Conservation (phyloP, 169 alveolate species). For the Plasmodium reichenowi region DNA sequence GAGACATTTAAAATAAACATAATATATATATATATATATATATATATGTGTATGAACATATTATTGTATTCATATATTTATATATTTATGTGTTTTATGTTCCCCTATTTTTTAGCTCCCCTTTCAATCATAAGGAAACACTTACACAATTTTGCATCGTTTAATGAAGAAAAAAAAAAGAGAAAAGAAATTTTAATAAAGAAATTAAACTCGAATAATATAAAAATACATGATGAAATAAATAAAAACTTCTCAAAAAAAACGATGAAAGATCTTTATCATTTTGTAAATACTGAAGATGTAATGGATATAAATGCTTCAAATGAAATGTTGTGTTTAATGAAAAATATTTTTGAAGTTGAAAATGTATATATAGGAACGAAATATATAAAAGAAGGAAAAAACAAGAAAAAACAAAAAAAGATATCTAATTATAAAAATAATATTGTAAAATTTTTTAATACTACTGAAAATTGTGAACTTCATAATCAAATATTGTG, state of each 20-base stretch:
- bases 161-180: constrained; percentile 63
- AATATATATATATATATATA: constrained; percentile 3
- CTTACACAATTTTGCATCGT: constrained; percentile 34
- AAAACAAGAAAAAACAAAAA: neutral
- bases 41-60: neutral
- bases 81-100: neutral
- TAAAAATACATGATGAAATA: constrained; percentile 69
- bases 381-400: constrained; percentile 11
- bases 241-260: constrained; percentile 31
- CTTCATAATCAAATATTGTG: constrained; percentile 7
- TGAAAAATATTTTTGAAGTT: constrained; percentile 34
- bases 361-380: constrained; percentile 68
- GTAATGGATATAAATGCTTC: neutral
- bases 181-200: constrained; percentile 45
- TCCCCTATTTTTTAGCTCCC: constrained; percentile 13
- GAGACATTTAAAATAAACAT: neutral
- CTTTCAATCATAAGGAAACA: constrained; percentile 26
- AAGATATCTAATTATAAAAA: constrained; percentile 8
- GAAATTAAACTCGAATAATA: constrained; percentile 47
- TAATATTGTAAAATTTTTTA: constrained; percentile 14
- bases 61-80: neutral
- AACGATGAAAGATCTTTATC: constrained; percentile 32
- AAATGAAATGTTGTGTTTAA: constrained; percentile 14
- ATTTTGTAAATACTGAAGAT: neutral
- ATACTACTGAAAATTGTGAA: constrained; percentile 33